A percentile compares a stretch with the other conserved stretches of the same genome.
phyloP scores from a whole-genome alignment of 2,329 filamentous ascomycete genomes.

The Sclerotinia trifoliorum region DNA sequence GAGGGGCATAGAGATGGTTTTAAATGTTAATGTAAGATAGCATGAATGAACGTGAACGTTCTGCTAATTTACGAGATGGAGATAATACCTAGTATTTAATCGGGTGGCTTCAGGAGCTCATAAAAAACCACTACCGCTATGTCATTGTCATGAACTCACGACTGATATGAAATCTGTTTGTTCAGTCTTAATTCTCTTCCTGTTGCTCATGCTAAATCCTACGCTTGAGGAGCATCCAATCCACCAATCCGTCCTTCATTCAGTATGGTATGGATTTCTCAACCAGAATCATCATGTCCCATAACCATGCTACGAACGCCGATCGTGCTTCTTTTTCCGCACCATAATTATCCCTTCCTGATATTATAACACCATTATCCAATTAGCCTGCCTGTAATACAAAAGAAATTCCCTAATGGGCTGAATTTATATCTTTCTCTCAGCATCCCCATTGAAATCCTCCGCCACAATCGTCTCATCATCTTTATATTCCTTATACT shows the following conservation, averaged over 20 bases:
- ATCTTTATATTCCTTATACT: constrained; percentile 7
- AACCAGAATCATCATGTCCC: background rate
- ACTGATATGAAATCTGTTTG: background rate
- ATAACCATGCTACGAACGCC: background rate
- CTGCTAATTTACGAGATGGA: background rate
- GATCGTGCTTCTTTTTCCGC: background rate
- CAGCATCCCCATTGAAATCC: background rate
- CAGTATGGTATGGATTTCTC: background rate
- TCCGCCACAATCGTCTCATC: constrained; percentile 17
- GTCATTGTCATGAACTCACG: background rate
- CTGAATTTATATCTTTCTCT: constrained; percentile 1
- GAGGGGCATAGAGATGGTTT: too few species aligned
- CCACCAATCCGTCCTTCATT: background rate
- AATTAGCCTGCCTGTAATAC: background rate
- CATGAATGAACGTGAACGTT: background rate
- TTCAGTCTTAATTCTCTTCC: background rate
- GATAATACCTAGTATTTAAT: too few species aligned
- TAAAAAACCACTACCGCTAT: background rate
- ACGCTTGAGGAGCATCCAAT: background rate
- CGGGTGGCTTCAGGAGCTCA: background rate
- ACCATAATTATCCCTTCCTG: background rate
- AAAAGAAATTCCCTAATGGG: background rate
- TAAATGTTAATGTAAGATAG: too few species aligned
- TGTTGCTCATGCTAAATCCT: background rate
- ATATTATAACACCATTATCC: background rate